Base-by-base conservation (phyloP, 352 stramenopile species). In the Peronospora belbahrii region DNA sequence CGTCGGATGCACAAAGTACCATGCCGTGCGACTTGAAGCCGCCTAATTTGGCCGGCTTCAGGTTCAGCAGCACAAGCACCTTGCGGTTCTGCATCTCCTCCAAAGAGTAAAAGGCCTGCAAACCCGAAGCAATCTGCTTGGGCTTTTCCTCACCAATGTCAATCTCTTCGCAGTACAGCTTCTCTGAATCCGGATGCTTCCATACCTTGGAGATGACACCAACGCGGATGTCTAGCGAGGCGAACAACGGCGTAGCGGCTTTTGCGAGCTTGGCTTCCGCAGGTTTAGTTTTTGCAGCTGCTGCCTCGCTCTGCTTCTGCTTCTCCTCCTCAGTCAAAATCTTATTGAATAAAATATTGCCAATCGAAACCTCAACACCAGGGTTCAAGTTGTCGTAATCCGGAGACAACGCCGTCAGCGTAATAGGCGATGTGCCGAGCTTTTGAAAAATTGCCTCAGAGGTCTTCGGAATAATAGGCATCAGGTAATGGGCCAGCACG, bases 161-260 rank as follows among this genome's bases (percentile, higher is more conserved):
- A 35, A 99, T 98, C 70, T 99, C 96, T 70, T 99, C 96, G 57
- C 96, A 98, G 64, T 93, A 99, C 1, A 99, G 78, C 62, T 98
- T 98, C 32, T 94, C 83, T 56, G 75, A 88, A 41, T 92, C 81
- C 9, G 80, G 80, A 56, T 94, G 83, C 41, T 80, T 72, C 83
- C 83, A 94, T 6, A 74, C 81, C 53, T 88, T 88, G 25, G 65
- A 68, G 61, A 94, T 82, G 30, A 80, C 67, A 20, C 80, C 83
- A 4, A 94, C 83, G 32, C 80, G 80, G 42, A 94, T 89, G 32
- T 94, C 80, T 9, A 88, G 60, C 32, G 69, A 81, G 2, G 81
- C 63, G 36, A 89, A 94, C 31, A 90, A 65, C 32, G 75, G 75
- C 36, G 61, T 66, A 9, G 74, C 55, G 7, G 57, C 40, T 60